Conservation (phyloP, 2,329 filamentous ascomycete species). For the Colletotrichum sp. region DNA sequence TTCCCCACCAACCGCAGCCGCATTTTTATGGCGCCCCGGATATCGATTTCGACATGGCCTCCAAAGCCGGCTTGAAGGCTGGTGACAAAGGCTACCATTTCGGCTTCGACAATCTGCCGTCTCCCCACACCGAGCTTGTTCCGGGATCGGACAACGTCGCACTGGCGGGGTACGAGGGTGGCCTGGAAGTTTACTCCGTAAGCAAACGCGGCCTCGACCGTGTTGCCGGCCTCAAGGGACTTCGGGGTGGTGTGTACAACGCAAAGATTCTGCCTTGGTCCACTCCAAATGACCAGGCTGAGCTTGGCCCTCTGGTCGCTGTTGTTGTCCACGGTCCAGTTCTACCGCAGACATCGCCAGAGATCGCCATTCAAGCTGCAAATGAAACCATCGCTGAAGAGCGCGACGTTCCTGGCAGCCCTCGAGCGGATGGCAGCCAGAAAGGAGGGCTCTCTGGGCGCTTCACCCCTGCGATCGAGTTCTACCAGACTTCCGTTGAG, state of each 20-base stretch:
- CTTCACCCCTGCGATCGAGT: constrained; percentile 48
- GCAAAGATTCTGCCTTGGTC: constrained; percentile 83
- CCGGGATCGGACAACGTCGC: constrained; percentile 65
- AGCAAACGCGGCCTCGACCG: constrained; percentile 74
- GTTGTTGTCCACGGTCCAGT: constrained; percentile 81
- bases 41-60: constrained; percentile 70
- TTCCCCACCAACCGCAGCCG: constrained; percentile 75
- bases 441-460: constrained; percentile 39
- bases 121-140: constrained; percentile 31
- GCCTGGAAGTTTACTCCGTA: constrained; percentile 76
- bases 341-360: constrained; percentile 45
- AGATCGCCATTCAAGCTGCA: constrained; percentile 35
- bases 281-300: constrained; percentile 54
- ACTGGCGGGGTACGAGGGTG: constrained; percentile 80
- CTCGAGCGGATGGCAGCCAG: constrained; percentile 42
- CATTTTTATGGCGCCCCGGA: constrained; percentile 81
- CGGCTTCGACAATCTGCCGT: constrained; percentile 75
- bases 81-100: constrained; percentile 78
- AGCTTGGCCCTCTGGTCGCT: constrained; percentile 74
- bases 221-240: constrained; percentile 72
- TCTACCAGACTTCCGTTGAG: constrained; percentile 87
- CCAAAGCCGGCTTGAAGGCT: constrained; percentile 59
- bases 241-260: constrained; percentile 79
- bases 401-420: constrained; percentile 45
- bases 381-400: constrained; percentile 43